phyloP scores from a whole-genome alignment of 202 grass and related monocot genomes.

The Setaria viridis region DNA sequence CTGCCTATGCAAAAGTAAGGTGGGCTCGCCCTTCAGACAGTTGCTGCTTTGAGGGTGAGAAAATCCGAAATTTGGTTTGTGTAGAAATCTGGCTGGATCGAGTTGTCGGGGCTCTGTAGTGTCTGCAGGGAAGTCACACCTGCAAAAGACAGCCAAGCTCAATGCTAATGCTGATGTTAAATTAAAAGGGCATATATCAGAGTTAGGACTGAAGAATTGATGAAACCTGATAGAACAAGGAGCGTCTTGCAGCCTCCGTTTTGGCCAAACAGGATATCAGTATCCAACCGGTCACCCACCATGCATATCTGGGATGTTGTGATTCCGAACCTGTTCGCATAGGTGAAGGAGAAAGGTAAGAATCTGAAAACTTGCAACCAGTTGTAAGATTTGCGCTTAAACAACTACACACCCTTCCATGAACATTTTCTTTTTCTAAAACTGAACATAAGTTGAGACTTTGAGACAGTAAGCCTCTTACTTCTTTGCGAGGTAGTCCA shows the following conservation, averaged over 20 bases:
- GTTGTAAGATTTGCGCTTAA: neutral
- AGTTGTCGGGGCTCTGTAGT: conserved; percentile 87
- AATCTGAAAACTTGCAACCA: conserved; percentile 1
- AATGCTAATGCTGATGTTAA: conserved; percentile 30
- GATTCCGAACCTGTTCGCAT: conserved; percentile 74
- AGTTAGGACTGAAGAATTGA: conserved; percentile 38
- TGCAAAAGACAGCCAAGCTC: conserved; percentile 40
- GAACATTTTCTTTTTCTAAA: conserved; percentile 29
- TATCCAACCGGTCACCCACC: conserved; percentile 95
- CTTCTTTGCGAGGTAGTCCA: conserved; percentile 97
- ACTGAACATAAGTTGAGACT: neutral
- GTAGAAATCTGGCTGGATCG: conserved; percentile 94
- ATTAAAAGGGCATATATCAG: neutral
- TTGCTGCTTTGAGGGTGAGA: conserved; percentile 76
- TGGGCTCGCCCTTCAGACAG: conserved; percentile 61
- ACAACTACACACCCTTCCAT: neutral
- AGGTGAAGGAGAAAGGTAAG: conserved; percentile 21
- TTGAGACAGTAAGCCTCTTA: conserved; percentile 50
- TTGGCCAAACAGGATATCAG: conserved; percentile 96
- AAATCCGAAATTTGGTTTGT: conserved; percentile 92
- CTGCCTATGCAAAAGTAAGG: conserved; percentile 37
- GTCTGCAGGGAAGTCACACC: conserved; percentile 83
- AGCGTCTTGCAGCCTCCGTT: conserved; percentile 98
- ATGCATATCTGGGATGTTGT: conserved; percentile 98
- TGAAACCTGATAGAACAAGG: conserved; percentile 93